Conservation (phyloP, 208 protist species). For the Leishmania guyanensis region DNA sequence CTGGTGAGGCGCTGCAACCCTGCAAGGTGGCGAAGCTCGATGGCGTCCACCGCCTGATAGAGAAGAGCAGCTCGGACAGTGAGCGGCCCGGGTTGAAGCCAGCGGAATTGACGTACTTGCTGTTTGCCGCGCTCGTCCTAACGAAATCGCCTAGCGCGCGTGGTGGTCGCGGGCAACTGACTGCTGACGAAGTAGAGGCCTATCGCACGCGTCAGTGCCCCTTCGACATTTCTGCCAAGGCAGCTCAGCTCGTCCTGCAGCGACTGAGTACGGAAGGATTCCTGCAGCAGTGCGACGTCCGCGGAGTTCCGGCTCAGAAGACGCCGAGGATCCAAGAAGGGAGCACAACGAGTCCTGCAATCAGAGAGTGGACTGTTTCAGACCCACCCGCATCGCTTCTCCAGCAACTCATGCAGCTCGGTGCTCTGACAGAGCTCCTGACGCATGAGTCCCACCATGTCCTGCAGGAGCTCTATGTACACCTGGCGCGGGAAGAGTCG, state of each 20-base stretch:
- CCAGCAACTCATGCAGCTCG: slow-evolving; percentile 14
- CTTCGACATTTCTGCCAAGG: slow-evolving; percentile 44
- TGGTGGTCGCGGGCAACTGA: slow-evolving; percentile 55
- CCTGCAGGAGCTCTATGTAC: slow-evolving; percentile 21
- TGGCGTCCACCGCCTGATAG: neutral
- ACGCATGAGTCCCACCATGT: slow-evolving; percentile 18
- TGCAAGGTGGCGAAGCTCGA: neutral
- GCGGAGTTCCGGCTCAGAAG: neutral
- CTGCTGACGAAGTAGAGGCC: slow-evolving; percentile 41
- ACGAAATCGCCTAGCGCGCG: slow-evolving; percentile 35
- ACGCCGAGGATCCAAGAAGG: neutral
- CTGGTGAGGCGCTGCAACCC: neutral
- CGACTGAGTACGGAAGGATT: slow-evolving; percentile 39
- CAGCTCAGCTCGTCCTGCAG: slow-evolving; percentile 31
- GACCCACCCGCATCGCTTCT: slow-evolving; percentile 28
- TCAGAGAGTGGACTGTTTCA: slow-evolving; percentile 26
- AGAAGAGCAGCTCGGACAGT: neutral
- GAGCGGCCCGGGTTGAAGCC: neutral
- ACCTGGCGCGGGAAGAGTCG: slow-evolving; percentile 13
- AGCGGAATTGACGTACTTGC: slow-evolving; percentile 47
- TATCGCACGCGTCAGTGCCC: slow-evolving; percentile 58
- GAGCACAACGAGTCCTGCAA: neutral
- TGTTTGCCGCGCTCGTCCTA: slow-evolving; percentile 66
- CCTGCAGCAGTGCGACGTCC: slow-evolving; percentile 9
- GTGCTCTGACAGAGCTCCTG: slow-evolving; percentile 26